Conservation (phyloP, 495 filamentous ascomycete species). For the Tuber umbilicatum region DNA sequence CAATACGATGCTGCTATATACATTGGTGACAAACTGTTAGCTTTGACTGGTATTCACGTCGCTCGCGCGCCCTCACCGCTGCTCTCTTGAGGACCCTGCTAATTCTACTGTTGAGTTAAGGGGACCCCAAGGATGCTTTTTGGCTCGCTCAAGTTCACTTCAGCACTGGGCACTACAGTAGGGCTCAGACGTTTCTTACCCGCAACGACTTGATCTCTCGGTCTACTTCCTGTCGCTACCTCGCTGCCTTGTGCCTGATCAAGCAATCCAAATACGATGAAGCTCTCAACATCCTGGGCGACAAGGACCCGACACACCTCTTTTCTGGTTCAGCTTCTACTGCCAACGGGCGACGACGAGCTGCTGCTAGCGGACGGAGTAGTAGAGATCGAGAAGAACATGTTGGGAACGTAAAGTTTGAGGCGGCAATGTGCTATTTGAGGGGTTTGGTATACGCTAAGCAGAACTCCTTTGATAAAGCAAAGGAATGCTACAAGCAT, state of each 20-base stretch:
- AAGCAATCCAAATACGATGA: slow-evolving; percentile 84
- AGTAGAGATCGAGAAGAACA: slow-evolving; percentile 59
- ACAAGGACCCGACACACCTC: slow-evolving; percentile 83
- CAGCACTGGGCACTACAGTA: slow-evolving; percentile 82
- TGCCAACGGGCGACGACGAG: slow-evolving; percentile 43
- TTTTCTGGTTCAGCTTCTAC: slow-evolving; percentile 51
- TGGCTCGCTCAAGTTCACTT: slow-evolving; percentile 95
- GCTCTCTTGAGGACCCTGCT: slow-evolving; percentile 28
- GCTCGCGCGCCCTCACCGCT: slow-evolving; percentile 2
- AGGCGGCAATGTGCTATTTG: slow-evolving; percentile 96
- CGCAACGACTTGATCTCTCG: slow-evolving; percentile 74
- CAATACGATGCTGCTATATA: slow-evolving; percentile 95
- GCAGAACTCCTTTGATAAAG: slow-evolving; percentile 93
- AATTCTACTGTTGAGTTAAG: slow-evolving; percentile 47
- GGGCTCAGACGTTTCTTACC: slow-evolving; percentile 76
- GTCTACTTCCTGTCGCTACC: slow-evolving; percentile 79
- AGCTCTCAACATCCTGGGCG: slow-evolving; percentile 78
- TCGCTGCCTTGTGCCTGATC: slow-evolving; percentile 87
- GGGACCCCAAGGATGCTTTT: slow-evolving; percentile 83
- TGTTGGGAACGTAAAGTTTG: slow-evolving; percentile 67
- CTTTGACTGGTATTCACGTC: slow-evolving; percentile 68
- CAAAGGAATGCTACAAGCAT: slow-evolving; percentile 96
- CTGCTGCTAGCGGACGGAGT: slow-evolving; percentile 45
- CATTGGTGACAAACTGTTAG: slow-evolving; percentile 91
- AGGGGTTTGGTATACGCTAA: slow-evolving; percentile 91